phyloP scores from a whole-genome alignment of 2,329 filamentous ascomycete species.

The Ophiostoma pallidulum region DNA sequence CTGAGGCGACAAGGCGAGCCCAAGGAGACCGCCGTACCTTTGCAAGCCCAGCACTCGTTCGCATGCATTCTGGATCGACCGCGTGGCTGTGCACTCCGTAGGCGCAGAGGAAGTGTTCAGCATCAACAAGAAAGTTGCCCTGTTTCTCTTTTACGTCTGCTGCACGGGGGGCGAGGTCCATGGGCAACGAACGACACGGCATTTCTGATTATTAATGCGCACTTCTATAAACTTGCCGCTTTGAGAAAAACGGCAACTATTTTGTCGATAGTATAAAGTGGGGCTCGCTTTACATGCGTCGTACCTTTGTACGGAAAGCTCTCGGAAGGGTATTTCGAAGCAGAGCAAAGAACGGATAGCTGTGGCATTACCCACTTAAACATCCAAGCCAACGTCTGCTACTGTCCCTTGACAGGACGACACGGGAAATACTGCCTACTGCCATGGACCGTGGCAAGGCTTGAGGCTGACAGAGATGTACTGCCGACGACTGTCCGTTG shows the following conservation, averaged over 20 bases:
- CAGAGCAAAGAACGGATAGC: no score
- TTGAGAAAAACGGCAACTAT: not conserved
- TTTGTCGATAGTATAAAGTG: not conserved
- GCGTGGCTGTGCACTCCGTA: not conserved
- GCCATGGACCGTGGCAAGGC: no score
- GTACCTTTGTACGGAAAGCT: no score
- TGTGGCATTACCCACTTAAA: no score
- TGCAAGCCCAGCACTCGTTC: conserved; percentile 6
- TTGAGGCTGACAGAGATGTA: no score
- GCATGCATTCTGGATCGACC: conserved; percentile 1
- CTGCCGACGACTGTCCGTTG: no score
- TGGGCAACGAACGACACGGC: not conserved
- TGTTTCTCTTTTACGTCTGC: not conserved
- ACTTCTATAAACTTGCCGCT: not conserved
- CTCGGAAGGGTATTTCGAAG: no score
- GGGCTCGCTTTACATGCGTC: not conserved
- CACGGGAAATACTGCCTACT: no score
- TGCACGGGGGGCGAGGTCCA: no score
- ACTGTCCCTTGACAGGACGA: no score
- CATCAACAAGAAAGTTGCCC: not conserved
- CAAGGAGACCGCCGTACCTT: not conserved
- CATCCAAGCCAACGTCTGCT: no score
- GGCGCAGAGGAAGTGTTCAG: not conserved
- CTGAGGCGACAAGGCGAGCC: not conserved
- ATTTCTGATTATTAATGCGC: not conserved